These are phyloP conservation scores for Lactarius sanguifluus DNA, from an alignment of 768 basidiomycete species.

Conservation along the genomic window DNA sequence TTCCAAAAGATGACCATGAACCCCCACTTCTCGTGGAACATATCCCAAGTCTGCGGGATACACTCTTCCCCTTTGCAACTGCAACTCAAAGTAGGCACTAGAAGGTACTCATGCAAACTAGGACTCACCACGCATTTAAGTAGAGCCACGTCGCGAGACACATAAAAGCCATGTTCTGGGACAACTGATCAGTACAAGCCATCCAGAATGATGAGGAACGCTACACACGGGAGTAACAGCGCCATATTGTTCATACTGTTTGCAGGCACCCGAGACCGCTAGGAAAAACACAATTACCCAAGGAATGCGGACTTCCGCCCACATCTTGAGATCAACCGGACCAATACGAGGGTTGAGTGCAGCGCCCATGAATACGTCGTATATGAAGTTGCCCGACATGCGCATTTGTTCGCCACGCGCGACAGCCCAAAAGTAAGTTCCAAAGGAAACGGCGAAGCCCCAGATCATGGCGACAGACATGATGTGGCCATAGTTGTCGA, in stretches of 20 bases:
- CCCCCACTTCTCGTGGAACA: constrained; percentile 99
- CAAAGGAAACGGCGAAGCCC: constrained; percentile 78
- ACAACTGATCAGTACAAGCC: background rate
- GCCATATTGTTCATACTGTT: constrained; percentile 91
- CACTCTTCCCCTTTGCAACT: constrained; percentile 93
- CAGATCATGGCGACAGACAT: constrained; percentile 96
- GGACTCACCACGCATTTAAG: constrained; percentile 82
- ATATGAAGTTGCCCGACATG: constrained; percentile 94
- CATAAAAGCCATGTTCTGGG: constrained; percentile 95
- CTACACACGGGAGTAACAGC: constrained; percentile 85
- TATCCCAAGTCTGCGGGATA: constrained; percentile 98
- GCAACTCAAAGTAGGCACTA: constrained; percentile 8
- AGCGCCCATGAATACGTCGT: constrained; percentile 97
- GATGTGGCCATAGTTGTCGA: constrained; percentile 93
- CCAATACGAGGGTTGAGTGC: constrained; percentile 92
- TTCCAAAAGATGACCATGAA: constrained; percentile 99
- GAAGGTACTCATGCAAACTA: background rate
- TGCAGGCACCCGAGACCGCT: constrained; percentile 88
- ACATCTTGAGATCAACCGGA: constrained; percentile 95
- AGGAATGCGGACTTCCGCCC: constrained; percentile 94
- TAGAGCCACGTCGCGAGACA: constrained; percentile 95
- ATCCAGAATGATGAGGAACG: background rate
- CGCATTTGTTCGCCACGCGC: constrained; percentile 78
- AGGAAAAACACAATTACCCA: constrained; percentile 97
- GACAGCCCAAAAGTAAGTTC: constrained; percentile 78